Base-by-base conservation (phyloP, 2,329 filamentous ascomycete species). In the Fusarium sp. region DNA sequence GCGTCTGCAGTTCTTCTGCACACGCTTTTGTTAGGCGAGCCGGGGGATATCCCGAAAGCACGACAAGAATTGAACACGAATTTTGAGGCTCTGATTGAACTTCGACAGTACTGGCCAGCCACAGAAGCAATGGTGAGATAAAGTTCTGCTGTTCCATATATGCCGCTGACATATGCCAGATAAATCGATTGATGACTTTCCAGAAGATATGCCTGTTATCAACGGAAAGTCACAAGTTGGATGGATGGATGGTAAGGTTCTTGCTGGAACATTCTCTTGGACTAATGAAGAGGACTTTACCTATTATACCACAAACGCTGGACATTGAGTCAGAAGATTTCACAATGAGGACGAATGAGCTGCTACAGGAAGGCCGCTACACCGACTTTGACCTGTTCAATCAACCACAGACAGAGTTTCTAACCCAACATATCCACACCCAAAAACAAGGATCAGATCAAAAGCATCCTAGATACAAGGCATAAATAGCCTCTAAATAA, bases 191-290 rank as follows among this genome's bases (percentile, higher is more conserved):
- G 9, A 66, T 47, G n/a, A n/a, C 43, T 0, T 66, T 66, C 1
- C 63, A 66, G 4, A 54, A 42, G 30, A 46, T 49, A 5, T 66
- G 59, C 3, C 42, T 66, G 1, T 2, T 56, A n/a, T 49, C 58
- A 0, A 35, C 58, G 4, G 63, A 63, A 11, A 63, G 35, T 5
- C 63, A 62, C 21, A 63, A 42, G 6, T 23, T 66, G n/a, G 63
- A 66, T 28, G 59, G 59, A 11, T 66, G 59, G 63, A 66, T 66
- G 42, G 63, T 63, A 0, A 54, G 63, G 3, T 66, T 66, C 21
- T 12, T 66, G 12, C 18, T 47, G 19, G 63, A 66, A 7, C 43
- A 66, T 43, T 64, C 61, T 18, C 61, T 64, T 4, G 56, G 37
- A 3, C 9, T 64, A 2, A 18, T 12, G 13, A 32, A 60, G 9